phyloP scores from a whole-genome alignment of 148 eudicot species.

The Vaccinium myrtillus region DNA sequence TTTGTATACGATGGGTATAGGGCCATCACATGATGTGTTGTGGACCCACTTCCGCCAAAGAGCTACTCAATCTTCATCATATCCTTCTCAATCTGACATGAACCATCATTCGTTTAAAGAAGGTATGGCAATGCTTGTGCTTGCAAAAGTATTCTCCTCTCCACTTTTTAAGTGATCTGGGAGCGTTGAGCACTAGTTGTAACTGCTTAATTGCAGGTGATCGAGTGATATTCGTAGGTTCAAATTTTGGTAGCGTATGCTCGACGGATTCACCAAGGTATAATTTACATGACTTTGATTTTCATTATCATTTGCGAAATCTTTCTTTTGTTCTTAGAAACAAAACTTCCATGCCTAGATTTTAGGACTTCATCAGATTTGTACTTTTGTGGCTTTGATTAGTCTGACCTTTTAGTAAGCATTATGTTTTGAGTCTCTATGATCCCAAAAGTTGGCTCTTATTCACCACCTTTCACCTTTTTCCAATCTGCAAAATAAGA shows the following conservation, averaged over 20 bases:
- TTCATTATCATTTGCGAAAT: background rate
- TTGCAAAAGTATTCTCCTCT: background rate
- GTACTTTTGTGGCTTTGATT: background rate
- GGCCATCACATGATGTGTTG: background rate
- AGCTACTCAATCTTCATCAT: background rate
- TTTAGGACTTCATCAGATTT: background rate
- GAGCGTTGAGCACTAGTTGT: background rate
- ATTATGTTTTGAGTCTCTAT: background rate
- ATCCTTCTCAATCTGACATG: slow-evolving; percentile 31
- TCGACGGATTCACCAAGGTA: slow-evolving; percentile 48
- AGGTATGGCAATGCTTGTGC: slow-evolving; percentile 34
- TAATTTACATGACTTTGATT: background rate
- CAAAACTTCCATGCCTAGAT: background rate
- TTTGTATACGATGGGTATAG: background rate
- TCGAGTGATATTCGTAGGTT: slow-evolving; percentile 54
- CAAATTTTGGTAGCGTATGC: slow-evolving; percentile 41
- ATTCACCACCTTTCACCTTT: background rate
- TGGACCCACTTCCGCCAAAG: background rate
- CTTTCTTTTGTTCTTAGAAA: no score
- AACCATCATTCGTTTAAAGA: slow-evolving; percentile 44
- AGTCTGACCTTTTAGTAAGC: background rate
- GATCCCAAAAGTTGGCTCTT: background rate
- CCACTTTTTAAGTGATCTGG: background rate
- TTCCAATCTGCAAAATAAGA: background rate
- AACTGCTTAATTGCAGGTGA: slow-evolving; percentile 45